Evolutionary conservation across 768 basidiomycete species (phyloP).

Genomic region (Chalciporus piperatus): DNA sequence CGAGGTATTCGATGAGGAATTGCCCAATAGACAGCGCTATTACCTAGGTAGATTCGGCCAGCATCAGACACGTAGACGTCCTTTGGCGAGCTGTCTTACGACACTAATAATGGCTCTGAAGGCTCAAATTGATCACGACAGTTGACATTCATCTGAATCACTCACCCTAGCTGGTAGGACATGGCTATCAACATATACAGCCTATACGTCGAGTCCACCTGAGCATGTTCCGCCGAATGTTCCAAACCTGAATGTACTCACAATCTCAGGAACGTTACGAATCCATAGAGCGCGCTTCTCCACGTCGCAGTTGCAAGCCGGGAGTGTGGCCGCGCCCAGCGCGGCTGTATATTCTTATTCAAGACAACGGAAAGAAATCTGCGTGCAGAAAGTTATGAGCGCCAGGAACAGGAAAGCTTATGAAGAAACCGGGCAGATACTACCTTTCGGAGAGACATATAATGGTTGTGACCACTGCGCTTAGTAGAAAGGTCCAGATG

Average conservation of each 20-base stretch:
- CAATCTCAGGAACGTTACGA: slow-evolving; percentile 60
- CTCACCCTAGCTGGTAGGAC: slow-evolving; percentile 70
- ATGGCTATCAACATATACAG: slow-evolving; percentile 73
- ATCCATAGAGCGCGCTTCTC: slow-evolving; percentile 53
- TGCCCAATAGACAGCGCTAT: slow-evolving; percentile 56
- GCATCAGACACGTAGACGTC: background rate
- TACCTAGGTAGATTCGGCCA: slow-evolving; percentile 46
- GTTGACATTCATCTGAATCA: slow-evolving; percentile 9
- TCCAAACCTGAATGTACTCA: slow-evolving; percentile 32
- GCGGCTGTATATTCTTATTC: slow-evolving; percentile 50
- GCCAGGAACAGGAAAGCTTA: background rate
- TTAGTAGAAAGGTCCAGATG: slow-evolving; percentile 45
- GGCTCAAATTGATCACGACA: slow-evolving; percentile 6
- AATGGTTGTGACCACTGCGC: slow-evolving; percentile 39
- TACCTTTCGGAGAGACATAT: slow-evolving; percentile 63
- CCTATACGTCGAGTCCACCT: slow-evolving; percentile 32
- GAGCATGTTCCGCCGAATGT: background rate
- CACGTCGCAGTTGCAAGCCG: slow-evolving; percentile 48
- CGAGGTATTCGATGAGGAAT: slow-evolving; percentile 45
- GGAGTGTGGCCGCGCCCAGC: slow-evolving; percentile 34
- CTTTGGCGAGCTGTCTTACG: slow-evolving; percentile 10
- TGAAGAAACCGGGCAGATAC: slow-evolving; percentile 34
- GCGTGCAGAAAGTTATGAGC: slow-evolving; percentile 2
- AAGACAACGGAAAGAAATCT: slow-evolving; percentile 52
- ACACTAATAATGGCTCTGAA: slow-evolving; percentile 26